Evolutionary conservation across 2,329 filamentous ascomycete species (phyloP), one percentile per base, ranked within the genome.

Genomic region (Cercospora canescens): DNA sequence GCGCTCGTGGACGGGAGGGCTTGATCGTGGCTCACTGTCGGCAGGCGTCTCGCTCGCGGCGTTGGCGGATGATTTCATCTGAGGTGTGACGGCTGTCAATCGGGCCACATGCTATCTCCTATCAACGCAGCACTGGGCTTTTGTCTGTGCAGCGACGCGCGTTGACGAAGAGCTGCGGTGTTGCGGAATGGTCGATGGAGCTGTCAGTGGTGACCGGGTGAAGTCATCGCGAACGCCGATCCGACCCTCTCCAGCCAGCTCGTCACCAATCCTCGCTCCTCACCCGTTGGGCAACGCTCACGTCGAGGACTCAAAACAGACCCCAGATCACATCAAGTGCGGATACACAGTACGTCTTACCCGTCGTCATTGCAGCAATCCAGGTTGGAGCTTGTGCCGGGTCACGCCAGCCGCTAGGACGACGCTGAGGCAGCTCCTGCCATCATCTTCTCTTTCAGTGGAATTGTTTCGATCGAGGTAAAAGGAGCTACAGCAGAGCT

Each of bases 11-110:
- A 48, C 41, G 52, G 39, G 52, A 28, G 48, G 56, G 54, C 52
- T 66, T 35, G 65, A 35, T 63, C 63, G 67, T 65, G 64, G 71
- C 39, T 75, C 74, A 55, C 72, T 71, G 56, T 72, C 69, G 50
- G 62, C 66, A 18, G 68, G 59, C 65, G 67, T 67, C 66, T 67
- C 69, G 60, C 65, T 67, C 30, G 62, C 60, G 63, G 64, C 50
- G 68, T 62, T 61, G 50, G 59, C 18, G 26, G 66, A 50, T 50
- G 68, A 62, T 65, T 67, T 70, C 73, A 74, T 74, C 71, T 73
- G 72, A 67, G 37, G 32, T 21, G 45, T 41, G 32, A 16, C 24
- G 26, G 28, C 14, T 21, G 45, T 48, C 35, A 32, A n/a, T 62
- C 24, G 30, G 30, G 45, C 59, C 39, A 48, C 58, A 50, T 60